These are phyloP conservation scores for Nakaseomyces uthaithaninus DNA, from an alignment of 1,139 yeast genomes.

Conservation along the genomic window DNA sequence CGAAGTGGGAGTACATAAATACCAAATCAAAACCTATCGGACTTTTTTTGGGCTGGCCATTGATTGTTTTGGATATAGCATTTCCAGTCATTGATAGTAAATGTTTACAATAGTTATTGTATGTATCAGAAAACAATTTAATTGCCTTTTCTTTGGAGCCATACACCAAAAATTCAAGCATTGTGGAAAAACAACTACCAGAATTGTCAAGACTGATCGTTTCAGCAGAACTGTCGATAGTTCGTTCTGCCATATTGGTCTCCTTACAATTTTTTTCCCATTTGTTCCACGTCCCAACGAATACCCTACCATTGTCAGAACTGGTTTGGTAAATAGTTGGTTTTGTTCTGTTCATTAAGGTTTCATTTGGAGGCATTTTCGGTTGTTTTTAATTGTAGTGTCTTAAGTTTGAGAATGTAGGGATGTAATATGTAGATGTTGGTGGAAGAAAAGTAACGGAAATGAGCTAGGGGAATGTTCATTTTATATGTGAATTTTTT, in stretches of 20 bases:
- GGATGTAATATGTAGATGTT: too few relatives aligned
- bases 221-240: too few relatives aligned
- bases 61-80: neutral
- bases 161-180: too few relatives aligned
- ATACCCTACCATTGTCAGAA: neutral
- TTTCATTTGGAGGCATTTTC: neutral
- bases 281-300: constrained; percentile 2
- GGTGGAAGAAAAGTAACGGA: too few relatives aligned
- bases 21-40: neutral
- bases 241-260: neutral
- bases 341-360: too few relatives aligned
- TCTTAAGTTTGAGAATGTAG: too few relatives aligned
- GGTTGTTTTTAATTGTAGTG: neutral
- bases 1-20: neutral
- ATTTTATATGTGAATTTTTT: too few relatives aligned
- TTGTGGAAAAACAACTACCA: neutral
- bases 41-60: neutral
- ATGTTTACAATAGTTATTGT: neutral
- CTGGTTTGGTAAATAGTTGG: neutral
- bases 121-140: neutral
- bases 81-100: neutral
- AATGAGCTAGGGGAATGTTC: too few relatives aligned
- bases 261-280: neutral
- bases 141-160: neutral
- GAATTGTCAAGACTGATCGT: too few relatives aligned